Base-by-base conservation (phyloP, 2,329 filamentous ascomycete genomes). In the Lachnum nothofagi region DNA sequence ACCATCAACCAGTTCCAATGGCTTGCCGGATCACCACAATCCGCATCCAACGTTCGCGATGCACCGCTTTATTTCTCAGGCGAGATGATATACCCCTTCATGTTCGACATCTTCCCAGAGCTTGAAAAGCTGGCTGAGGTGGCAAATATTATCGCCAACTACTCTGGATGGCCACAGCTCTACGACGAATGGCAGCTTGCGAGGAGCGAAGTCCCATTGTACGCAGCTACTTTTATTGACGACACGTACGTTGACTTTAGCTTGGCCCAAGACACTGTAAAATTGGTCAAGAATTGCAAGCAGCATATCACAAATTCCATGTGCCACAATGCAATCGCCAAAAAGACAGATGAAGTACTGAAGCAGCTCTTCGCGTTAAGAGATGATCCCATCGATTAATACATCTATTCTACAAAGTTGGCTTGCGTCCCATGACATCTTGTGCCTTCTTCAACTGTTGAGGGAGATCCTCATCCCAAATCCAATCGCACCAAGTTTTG, bases 171-270 rank as follows among this genome's bases (percentile, higher is more conserved):
- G 91, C 79, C 84, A 2, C 70, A 73, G 0, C 73, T 96, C 4
- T 96, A 95, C 65, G 80, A 95, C 61, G 72, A 80, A 53, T 77
- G 79, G 45, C 84, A 87, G 66, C 73, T 96, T 41, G 77, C 75
- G 16, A 78, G 76, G 60, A 96, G 96, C 61, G 75, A 83, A 50
- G 88, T 96, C 0, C 91, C 91, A 0, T 82, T 95, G 0, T 96
- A 93, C 62, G 86, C 90, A 1, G 88, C 87, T 1, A 85, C 82
- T 2, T 97, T 86, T 59, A 67, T 88, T 4, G 85, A 95, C 54
- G 90, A 95, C 64, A 93, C 96, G 87, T 96, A 94, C 62, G 91
- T 97, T 24, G 86, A 94, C 62, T 86, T 80, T 58, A 80, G 80
- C 5, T 71, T 90, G 46, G 85, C 87, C 7, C 76, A 79, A 59